These are phyloP conservation scores for Zymoseptoria pseudotritici DNA, from an alignment of 2,329 filamentous ascomycete genomes.

Conservation along the genomic window DNA sequence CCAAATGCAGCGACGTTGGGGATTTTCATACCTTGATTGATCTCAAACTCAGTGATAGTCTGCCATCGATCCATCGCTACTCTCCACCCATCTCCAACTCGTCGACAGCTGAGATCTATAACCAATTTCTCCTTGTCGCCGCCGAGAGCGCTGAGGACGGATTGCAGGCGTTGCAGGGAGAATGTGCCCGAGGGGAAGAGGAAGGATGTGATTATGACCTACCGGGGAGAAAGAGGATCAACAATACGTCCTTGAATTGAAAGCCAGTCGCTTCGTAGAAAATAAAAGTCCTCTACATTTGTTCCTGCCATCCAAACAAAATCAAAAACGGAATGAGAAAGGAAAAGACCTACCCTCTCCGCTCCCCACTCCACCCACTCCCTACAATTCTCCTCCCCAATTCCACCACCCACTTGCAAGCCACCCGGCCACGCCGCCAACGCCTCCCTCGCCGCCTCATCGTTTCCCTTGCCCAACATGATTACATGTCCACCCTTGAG, in stretches of 20 bases:
- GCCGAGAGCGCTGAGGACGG: constrained; percentile 64
- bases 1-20: not conserved
- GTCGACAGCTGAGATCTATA: constrained; percentile 87
- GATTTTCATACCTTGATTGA: constrained; percentile 63
- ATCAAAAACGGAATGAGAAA: not conserved
- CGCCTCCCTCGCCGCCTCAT: constrained; percentile 69
- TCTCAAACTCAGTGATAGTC: constrained; percentile 91
- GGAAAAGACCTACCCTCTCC: constrained; percentile 59
- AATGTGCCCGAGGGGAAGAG: constrained; percentile 82
- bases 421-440: constrained; percentile 69
- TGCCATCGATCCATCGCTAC: constrained; percentile 99
- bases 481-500: constrained; percentile 86
- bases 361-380: constrained; percentile 84
- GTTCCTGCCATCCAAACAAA: no score
- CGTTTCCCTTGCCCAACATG: constrained; percentile 87
- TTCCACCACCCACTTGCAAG: constrained; percentile 89
- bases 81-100: constrained; percentile 71
- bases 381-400: constrained; percentile 74
- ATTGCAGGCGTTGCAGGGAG: constrained; percentile 66
- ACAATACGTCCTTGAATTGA: constrained; percentile 1
- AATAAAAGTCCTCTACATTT: no score
- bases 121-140: constrained; percentile 76
- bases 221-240: constrained; percentile 28
- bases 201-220: constrained; percentile 96
- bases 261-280: not conserved